Evolutionary conservation across 345 rosid genomes (phyloP).

Genomic region (Brassica incana): DNA sequence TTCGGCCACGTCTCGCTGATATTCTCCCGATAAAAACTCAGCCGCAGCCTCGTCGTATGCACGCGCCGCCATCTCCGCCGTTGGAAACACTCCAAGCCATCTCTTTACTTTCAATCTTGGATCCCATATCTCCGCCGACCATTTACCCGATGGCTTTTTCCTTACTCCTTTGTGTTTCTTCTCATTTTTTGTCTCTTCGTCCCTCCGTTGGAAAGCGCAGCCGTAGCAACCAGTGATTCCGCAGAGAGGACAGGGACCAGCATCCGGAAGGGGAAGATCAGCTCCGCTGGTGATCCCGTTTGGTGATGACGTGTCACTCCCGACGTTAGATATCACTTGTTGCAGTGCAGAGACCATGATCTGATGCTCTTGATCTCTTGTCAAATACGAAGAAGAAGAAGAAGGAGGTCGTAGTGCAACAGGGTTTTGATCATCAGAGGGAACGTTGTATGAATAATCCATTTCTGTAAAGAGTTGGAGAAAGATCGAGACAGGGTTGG

Average conservation of each 20-base stretch:
- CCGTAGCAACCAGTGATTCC: background rate
- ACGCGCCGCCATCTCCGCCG: conserved; percentile 14
- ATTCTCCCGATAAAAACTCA: background rate
- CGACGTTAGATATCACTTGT: conserved; percentile 13
- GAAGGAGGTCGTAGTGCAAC: background rate
- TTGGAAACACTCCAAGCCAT: conserved; percentile 26
- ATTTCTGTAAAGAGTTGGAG: background rate
- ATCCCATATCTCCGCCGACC: conserved; percentile 37
- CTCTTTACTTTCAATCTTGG: background rate
- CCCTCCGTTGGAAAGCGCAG: conserved; percentile 11
- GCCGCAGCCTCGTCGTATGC: conserved; percentile 10
- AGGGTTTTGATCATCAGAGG: background rate
- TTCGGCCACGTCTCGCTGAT: background rate
- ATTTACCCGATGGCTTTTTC: conserved; percentile 25
- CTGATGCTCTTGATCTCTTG: conserved; percentile 23
- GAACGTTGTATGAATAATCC: background rate
- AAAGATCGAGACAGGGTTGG: background rate
- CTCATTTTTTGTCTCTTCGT: background rate
- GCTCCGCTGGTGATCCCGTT: background rate
- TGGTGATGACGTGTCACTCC: background rate
- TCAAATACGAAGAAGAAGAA: background rate
- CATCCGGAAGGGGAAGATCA: background rate
- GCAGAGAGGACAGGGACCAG: conserved; percentile 27
- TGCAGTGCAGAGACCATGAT: conserved; percentile 20
- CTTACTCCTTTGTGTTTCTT: conserved; percentile 28